Conservation (phyloP, 305 asterid genomes). For the Fraxinus angustifolia region DNA sequence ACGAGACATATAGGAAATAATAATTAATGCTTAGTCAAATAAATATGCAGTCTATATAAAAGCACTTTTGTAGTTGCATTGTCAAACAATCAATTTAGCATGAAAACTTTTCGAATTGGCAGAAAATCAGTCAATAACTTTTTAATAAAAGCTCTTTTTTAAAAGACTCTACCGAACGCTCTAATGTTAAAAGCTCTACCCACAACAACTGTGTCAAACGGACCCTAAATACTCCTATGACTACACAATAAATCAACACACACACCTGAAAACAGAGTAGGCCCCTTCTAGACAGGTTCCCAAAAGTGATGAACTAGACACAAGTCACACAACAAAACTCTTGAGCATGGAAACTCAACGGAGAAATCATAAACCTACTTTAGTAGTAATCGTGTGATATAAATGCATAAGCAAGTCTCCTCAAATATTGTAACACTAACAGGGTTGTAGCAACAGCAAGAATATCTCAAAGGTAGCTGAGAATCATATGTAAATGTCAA, state of each 20-base stretch:
- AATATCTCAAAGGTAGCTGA: background rate
- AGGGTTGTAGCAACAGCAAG: background rate
- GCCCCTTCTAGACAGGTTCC: background rate
- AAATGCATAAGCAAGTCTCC: background rate
- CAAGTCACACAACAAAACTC: background rate
- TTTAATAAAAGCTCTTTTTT: background rate
- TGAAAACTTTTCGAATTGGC: background rate
- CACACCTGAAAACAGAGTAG: background rate
- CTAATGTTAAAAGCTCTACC: background rate
- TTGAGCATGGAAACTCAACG: background rate
- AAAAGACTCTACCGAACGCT: background rate
- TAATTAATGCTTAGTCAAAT: background rate
- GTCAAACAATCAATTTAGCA: background rate
- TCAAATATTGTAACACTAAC: background rate
- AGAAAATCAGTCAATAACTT: background rate
- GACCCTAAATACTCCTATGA: background rate
- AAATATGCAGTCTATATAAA: background rate
- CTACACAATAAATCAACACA: background rate
- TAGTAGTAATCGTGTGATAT: background rate
- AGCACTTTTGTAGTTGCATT: background rate
- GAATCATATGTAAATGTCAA: background rate
- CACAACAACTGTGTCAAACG: background rate
- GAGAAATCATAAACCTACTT: background rate
- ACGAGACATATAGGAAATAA: background rate
- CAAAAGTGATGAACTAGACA: background rate